phyloP scores from a whole-genome alignment of 1,284 basidiomycete species.

The Cutaneotrichosporon cavernicola region DNA sequence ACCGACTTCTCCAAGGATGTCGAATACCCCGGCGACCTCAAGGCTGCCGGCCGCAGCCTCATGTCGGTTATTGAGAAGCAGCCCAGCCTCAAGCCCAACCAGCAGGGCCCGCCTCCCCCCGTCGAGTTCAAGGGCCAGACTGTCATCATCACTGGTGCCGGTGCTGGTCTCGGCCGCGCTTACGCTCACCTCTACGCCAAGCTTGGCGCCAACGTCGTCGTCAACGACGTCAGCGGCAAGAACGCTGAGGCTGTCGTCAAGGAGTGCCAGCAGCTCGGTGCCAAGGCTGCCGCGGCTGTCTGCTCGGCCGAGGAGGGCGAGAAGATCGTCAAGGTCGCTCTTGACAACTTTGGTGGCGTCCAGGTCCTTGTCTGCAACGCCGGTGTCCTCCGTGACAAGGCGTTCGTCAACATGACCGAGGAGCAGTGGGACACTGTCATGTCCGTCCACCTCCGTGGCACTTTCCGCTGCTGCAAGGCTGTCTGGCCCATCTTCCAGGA shows the following conservation, averaged over 20 bases:
- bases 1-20: conserved; percentile 68
- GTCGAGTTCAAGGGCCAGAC: conserved; percentile 88
- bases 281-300: conserved; percentile 79
- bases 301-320: conserved; percentile 86
- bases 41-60: conserved; percentile 68
- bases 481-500: conserved; percentile 97
- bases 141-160: conserved; percentile 90
- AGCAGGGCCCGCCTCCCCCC: conserved; percentile 56
- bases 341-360: conserved; percentile 83
- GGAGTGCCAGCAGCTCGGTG: conserved; percentile 83
- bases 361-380: conserved; percentile 93
- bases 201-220: conserved; percentile 91
- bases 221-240: conserved; percentile 91
- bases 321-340: conserved; percentile 78
- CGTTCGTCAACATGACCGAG: conserved; percentile 83
- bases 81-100: conserved; percentile 20
- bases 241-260: conserved; percentile 79
- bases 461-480: conserved; percentile 81
- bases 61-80: conserved; percentile 33
- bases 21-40: conserved; percentile 64
- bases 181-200: conserved; percentile 89
- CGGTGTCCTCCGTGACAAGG: conserved; percentile 88
- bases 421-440: conserved; percentile 94
- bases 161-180: conserved; percentile 85
- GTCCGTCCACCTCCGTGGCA: conserved; percentile 73